Conservation (phyloP, 2,329 filamentous ascomycete species). For the Penicillium sp. region DNA sequence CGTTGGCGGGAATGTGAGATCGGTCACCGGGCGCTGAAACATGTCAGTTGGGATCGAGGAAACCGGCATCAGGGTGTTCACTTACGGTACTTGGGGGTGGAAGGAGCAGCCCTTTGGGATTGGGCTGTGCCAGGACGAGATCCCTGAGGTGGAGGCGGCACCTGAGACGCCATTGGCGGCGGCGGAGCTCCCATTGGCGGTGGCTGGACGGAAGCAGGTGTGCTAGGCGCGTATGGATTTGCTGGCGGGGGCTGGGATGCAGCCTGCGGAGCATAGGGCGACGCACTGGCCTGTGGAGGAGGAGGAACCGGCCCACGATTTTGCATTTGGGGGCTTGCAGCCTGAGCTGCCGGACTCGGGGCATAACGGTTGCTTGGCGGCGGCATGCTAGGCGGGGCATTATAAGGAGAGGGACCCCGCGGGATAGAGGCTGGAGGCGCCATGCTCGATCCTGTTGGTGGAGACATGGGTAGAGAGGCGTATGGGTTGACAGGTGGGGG, state of each 20-base stretch:
- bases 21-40: constrained; percentile 64
- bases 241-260: constrained; percentile 33
- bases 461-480: constrained; percentile 39
- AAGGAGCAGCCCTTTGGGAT: constrained; percentile 45
- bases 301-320: constrained; percentile 47
- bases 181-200: background rate
- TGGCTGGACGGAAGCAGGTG: constrained; percentile 32
- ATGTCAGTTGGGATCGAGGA: constrained; percentile 5
- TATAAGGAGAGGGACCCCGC: constrained; percentile 79
- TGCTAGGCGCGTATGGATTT: constrained; percentile 42
- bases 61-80: constrained; percentile 12
- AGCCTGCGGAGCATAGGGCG: constrained; percentile 56
- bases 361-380: constrained; percentile 73
- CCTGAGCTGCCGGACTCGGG: constrained; percentile 57
- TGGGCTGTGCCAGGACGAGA: constrained; percentile 46
- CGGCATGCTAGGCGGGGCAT: constrained; percentile 63
- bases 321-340: constrained; percentile 43
- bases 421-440: constrained; percentile 52
- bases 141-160: constrained; percentile 37
- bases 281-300: constrained; percentile 36
- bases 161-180: constrained; percentile 13
- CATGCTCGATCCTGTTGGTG: constrained; percentile 36
- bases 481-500: constrained; percentile 39
- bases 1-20: constrained; percentile 73
- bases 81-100: constrained; percentile 63